Conservation (phyloP, 768 basidiomycete species). For the Serendipita sp. region DNA sequence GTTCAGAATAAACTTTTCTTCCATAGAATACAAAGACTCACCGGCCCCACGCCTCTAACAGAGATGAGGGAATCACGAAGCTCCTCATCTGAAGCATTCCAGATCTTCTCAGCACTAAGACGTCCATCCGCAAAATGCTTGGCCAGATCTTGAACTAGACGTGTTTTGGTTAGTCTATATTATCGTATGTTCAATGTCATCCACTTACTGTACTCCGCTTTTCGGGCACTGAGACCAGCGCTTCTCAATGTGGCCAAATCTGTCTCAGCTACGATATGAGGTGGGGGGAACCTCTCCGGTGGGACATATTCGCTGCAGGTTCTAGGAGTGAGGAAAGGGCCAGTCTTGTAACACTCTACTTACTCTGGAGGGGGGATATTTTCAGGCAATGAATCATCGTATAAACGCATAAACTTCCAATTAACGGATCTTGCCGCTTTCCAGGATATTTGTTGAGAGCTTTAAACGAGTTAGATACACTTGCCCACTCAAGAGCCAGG, state of each 20-base stretch:
- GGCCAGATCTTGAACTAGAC: conserved; percentile 60
- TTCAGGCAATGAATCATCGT: conserved; percentile 57
- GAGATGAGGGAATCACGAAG: conserved; percentile 57
- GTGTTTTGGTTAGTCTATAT: background rate
- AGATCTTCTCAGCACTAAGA: conserved; percentile 53
- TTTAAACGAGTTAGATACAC: conserved; percentile 14
- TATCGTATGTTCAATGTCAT: background rate
- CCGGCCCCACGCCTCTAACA: conserved; percentile 64
- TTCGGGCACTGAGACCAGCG: conserved; percentile 69
- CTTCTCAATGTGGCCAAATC: conserved; percentile 43
- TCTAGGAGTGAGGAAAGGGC: background rate
- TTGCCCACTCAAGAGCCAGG: background rate
- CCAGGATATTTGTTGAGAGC: conserved; percentile 75
- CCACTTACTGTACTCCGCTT: conserved; percentile 70
- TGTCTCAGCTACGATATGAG: conserved; percentile 46
- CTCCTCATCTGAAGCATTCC: conserved; percentile 59
- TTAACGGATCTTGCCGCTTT: conserved; percentile 69
- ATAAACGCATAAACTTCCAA: conserved; percentile 63
- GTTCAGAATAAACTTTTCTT: background rate
- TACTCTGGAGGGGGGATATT: conserved; percentile 31
- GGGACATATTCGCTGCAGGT: conserved; percentile 1
- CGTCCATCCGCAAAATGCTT: conserved; percentile 65
- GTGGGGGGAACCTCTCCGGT: conserved; percentile 49
- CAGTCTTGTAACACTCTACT: conserved; percentile 13
- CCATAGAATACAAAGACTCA: conserved; percentile 19